Percentiles rank a stretch among this genome's conserved stretches.
phyloP scores from a whole-genome alignment of 2,329 filamentous ascomycete genomes.

The Chaetothyriales sp. region DNA sequence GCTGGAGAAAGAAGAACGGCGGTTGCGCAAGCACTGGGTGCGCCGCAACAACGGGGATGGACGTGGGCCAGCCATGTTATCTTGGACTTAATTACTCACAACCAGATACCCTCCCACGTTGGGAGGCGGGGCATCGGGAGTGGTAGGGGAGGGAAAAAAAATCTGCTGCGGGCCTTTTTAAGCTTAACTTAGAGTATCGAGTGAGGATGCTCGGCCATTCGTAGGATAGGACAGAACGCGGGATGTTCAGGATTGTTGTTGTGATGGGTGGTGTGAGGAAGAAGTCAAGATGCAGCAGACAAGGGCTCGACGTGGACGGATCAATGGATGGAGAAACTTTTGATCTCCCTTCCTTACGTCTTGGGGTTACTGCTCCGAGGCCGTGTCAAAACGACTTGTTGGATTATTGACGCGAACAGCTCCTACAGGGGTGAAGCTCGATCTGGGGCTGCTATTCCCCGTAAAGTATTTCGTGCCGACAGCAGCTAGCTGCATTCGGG shows the following conservation, averaged over 20 bases:
- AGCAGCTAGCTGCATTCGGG: neutral
- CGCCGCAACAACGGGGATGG: neutral
- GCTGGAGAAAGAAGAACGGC: neutral
- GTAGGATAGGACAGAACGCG: too few species aligned
- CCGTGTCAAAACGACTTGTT: neutral
- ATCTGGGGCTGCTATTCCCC: neutral
- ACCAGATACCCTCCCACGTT: neutral
- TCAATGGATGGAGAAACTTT: neutral
- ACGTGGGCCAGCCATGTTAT: neutral
- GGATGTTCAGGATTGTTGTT: neutral
- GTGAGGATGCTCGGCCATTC: neutral
- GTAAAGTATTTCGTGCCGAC: neutral
- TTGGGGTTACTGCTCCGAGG: neutral
- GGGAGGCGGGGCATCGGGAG: neutral
- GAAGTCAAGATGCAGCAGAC: neutral
- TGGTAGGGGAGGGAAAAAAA: neutral
- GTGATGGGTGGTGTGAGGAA: neutral
- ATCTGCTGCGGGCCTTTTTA: neutral
- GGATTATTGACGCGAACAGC: neutral
- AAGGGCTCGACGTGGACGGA: neutral
- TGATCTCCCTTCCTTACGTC: too few species aligned
- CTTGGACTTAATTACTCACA: neutral
- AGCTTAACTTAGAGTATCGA: neutral
- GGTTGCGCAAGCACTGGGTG: neutral
- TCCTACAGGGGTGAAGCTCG: neutral